A percentile compares a stretch with the other conserved stretches of the same genome.
phyloP scores from a whole-genome alignment of 768 basidiomycete genomes.

The Rhodotorula graminis region DNA sequence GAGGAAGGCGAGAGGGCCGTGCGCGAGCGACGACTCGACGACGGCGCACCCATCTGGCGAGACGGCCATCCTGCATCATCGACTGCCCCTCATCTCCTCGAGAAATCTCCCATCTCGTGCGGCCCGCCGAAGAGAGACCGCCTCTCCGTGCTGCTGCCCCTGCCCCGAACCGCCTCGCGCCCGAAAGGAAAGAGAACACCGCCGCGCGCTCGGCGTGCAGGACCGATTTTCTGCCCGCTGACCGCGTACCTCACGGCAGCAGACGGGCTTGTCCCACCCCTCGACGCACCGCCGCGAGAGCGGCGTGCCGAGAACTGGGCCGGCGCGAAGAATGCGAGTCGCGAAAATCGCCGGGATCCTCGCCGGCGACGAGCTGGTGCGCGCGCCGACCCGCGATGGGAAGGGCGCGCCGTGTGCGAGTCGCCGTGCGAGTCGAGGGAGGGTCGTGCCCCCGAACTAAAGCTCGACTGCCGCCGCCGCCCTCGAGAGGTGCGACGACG shows the following conservation, averaged over 20 bases:
- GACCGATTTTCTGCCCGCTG: conserved; percentile 16
- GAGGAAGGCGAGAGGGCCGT: background rate
- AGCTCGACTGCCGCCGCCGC: background rate
- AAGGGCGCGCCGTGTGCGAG: background rate
- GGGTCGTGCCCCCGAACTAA: background rate
- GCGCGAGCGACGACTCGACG: too few relatives aligned
- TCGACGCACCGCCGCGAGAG: background rate
- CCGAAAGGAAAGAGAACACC: background rate
- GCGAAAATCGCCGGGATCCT: conserved; percentile 18
- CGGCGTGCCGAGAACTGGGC: background rate
- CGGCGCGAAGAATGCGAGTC: conserved; percentile 21
- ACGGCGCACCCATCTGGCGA: background rate
- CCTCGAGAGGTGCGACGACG: background rate
- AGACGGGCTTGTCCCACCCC: conserved; percentile 1
- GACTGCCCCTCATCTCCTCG: background rate
- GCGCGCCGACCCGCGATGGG: background rate
- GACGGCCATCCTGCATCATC: background rate
- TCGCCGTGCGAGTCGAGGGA: background rate
- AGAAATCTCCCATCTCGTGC: background rate
- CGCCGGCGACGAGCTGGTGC: background rate
- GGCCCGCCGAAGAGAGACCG: background rate
- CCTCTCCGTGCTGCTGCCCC: conserved; percentile 12
- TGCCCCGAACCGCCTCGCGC: too few relatives aligned
- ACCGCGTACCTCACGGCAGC: conserved; percentile 15
- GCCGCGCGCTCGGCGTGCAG: conserved; percentile 11